These are phyloP conservation scores for Phaeosphaeriaceae sp. DNA, from an alignment of 2,329 filamentous ascomycete genomes.

Conservation along the genomic window DNA sequence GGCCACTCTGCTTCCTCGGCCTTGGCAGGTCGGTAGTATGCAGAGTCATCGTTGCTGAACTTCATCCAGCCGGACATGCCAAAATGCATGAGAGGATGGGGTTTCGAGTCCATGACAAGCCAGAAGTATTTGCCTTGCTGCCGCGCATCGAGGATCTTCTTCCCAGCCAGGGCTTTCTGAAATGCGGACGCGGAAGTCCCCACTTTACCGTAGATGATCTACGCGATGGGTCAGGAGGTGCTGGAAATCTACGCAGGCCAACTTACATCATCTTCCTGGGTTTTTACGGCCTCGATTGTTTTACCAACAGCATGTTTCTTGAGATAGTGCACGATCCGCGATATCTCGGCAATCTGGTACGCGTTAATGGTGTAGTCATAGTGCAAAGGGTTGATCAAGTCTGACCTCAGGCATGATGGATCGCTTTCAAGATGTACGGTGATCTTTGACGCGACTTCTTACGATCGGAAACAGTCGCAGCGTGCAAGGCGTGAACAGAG, in stretches of 20 bases:
- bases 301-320: slow-evolving; percentile 84
- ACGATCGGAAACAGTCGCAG: background rate
- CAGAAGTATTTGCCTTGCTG: slow-evolving; percentile 99
- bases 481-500: background rate
- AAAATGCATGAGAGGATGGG: slow-evolving; percentile 89
- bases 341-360: slow-evolving; percentile 65
- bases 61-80: slow-evolving; percentile 83
- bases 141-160: slow-evolving; percentile 73
- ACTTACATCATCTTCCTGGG: slow-evolving; percentile 71
- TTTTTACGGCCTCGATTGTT: slow-evolving; percentile 72
- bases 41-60: slow-evolving; percentile 78
- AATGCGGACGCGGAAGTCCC: slow-evolving; percentile 81
- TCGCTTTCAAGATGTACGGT: background rate
- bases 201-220: slow-evolving; percentile 87
- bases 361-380: slow-evolving; percentile 12
- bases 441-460: background rate
- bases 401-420: slow-evolving; percentile 48
- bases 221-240: background rate
- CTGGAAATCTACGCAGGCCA: background rate
- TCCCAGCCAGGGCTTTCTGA: slow-evolving; percentile 74
- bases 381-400: slow-evolving; percentile 3
- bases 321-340: slow-evolving; percentile 85
- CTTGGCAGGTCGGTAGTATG: slow-evolving; percentile 75
- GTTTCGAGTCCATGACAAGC: slow-evolving; percentile 77
- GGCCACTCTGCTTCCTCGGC: slow-evolving; percentile 75